Base-by-base conservation (phyloP, 176 grass and related monocot genomes). In the Alopecurus myosuroides region DNA sequence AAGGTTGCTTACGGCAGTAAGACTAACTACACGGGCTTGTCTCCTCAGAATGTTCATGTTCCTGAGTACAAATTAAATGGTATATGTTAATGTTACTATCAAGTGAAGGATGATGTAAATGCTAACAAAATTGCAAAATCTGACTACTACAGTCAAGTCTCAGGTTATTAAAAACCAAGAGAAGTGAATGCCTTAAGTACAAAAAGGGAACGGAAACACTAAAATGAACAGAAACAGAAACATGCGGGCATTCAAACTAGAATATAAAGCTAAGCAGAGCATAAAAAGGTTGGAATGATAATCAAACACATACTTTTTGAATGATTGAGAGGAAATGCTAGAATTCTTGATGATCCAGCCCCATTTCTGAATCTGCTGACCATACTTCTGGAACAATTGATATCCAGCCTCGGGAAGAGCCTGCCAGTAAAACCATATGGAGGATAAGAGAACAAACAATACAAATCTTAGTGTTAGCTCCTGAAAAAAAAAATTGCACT, bases 341-440 rank as follows among this genome's bases (percentile, higher is more conserved):
- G 60, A 28, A 82, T 46, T 88, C 73, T 81, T 94, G 76, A 88
- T 88, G 74, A 94, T 86, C 93, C 96, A 98, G 22, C 96, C 96
- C 96, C 93, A 98, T 86, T 90, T 93, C 35, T 92, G 83, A 76
- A 95, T 98, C 84, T 95, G 93, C 35, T 90, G 87, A 33, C 31
- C 50, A 78, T 98, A 95, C 86, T 98, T 98, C 62, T 94, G 87
- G 76, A 95, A 82, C 74, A 98, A 72, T 86, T 98, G 96, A 90
- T 94, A 92, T 26, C 89, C 89, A 85, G 91, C 92, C 67, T 98
- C 96, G 75, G 93, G 96, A 85, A 98, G 89, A 89, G 87, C 82
- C 93, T 98, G 61, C 29, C 61, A 33, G 15, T 64, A 82, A 64
- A 4, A 75, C 66, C 53, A 70, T 48, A 78, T 81, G 56, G 26